Evolutionary conservation across 1,284 basidiomycete genomes (phyloP), one percentile per base, ranked within the genome.

Genomic region (Taiwanofungus camphoratus): DNA sequence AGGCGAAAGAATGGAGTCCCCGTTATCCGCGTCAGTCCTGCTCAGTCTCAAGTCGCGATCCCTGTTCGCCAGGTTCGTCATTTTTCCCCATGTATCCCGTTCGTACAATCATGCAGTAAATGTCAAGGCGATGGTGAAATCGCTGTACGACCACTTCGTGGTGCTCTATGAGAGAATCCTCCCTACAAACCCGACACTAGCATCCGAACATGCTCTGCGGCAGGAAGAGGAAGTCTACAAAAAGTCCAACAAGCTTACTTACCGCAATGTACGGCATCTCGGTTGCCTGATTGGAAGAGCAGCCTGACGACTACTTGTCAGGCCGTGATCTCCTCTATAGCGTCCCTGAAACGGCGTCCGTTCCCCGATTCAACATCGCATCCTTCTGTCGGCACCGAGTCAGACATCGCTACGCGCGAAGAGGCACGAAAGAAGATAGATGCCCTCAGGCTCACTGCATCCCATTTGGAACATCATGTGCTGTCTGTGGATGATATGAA

Each of bases 311-410:
- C 34, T 33, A 12, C 9, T 38, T 24, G 44, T 15, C 53, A 89
- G 86, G 84, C 83, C 18, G 70, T 86, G 20, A 90, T 91, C 35
- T 76, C 75, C 37, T 81, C 79, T 40, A 75, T 87, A 40, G 82
- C 81, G 5, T 64, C 82, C 11, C 60, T 92, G 18, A 92, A 90
- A 59, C 77, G 78, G 52, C 80, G 93, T 0, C 60, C 74, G 0
- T 59, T 69, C 3, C 90, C 92, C 1, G 74, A 76, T 37, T 69
- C 70, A 1, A 54, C 75, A 16, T 68, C 72, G 1, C 85, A 92
- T 56, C 70, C 78, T 1, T 92, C 89, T 3, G 77, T 93, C 20
- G 92, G 93, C 3, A 93, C 91, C 0, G 79, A 91, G 43, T 74
- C 66, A 8, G 79, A 89, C 12, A 65, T 87, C 23, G 65, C 69